phyloP scores from a whole-genome alignment of 306 rosid species.

The Vigna trinervia region DNA sequence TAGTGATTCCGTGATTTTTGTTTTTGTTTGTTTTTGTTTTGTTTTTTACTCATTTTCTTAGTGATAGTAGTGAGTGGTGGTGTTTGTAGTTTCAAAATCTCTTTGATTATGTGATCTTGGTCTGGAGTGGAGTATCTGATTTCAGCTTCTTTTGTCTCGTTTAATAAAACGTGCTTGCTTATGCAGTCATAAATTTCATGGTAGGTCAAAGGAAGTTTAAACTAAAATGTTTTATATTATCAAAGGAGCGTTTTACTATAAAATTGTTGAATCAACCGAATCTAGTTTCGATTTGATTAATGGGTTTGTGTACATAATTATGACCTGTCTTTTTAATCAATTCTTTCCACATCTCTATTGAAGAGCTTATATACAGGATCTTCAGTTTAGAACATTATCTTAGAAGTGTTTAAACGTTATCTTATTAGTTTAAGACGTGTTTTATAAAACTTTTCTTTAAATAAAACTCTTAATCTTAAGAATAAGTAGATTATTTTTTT shows the following conservation, averaged over 20 bases:
- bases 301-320: neutral
- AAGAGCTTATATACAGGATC: no score
- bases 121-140: constrained; percentile 31
- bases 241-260: neutral
- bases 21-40: neutral
- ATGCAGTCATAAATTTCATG: neutral
- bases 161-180: constrained; percentile 16
- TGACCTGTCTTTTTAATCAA: neutral
- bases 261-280: neutral
- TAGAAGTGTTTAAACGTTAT: no score
- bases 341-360: no score
- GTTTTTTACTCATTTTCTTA: constrained; percentile 1
- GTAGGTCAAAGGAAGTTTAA: neutral
- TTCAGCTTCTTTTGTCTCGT: neutral
- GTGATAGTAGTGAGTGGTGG: constrained; percentile 26
- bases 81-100: constrained; percentile 29
- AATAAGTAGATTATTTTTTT: no score
- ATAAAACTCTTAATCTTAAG: no score
- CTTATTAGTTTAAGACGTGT: no score
- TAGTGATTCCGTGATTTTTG: constrained; percentile 18
- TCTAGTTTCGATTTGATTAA: neutral
- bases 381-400: no score
- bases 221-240: neutral
- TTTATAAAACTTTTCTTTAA: no score
- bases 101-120: constrained; percentile 24